Evolutionary conservation across 768 basidiomycete species (phyloP), one percentile per base, ranked within the genome.

Genomic region (Lactarius trivialis): DNA sequence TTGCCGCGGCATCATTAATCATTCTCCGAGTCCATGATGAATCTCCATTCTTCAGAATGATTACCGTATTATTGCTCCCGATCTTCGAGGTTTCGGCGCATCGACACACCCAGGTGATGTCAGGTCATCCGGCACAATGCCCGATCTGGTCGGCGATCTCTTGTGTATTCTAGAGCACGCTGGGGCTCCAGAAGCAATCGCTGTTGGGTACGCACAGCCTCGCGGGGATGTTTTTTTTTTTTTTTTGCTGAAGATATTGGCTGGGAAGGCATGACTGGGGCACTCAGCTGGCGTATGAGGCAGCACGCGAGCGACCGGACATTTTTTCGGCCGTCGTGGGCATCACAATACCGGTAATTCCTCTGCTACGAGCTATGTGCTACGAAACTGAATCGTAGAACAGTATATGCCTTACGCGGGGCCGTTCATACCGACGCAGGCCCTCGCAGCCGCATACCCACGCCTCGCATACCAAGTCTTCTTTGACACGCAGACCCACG

Each of bases 211-310:
- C 33, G 61, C 19, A n/a, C 17, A n/a, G 2, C 30, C 21, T 15
- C 17, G 15, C 17, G 11, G 53, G 21, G 11, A 14, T 17, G 32
- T 4, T 11, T 21, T 11, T 28, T 8, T 15, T 28, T 8, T 4
- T 14, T 2, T 39, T 53, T 36, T 1, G 49, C 33, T 48, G n/a
- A 33, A 17, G 19, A 24, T n/a, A 14, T 28, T 15, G 19, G 9
- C 28, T 39, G 3, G 52, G 17, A 36, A 88, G 87, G 14, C 89
- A 91, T 67, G 89, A 91, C 64, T 91, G 89, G 89, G 89, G 89
- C 41, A 75, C 85, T 1, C 77, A 80, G 56, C 61, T 82, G 3
- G 89, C 88, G 64, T 86, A 84, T 67, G 85, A 89, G 70, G 82
- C 85, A 12, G 86, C 84, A 1, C 80, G 88, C 17, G 77, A 79